A percentile compares a stretch with the other conserved stretches of the same genome.
Conservation (phyloP, 306 rosid genomes). For the Vigna radiata region DNA sequence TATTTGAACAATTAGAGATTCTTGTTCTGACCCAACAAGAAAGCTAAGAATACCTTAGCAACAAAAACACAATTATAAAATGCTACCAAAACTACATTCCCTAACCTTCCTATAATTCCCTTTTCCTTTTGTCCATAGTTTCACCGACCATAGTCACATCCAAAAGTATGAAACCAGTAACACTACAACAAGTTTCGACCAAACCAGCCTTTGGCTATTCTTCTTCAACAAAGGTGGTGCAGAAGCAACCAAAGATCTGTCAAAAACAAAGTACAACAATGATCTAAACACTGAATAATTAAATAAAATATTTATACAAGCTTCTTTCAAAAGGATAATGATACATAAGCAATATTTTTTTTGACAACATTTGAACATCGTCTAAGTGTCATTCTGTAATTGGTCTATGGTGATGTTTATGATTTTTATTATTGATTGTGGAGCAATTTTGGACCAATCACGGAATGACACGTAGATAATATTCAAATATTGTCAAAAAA, state of each 20-base stretch:
- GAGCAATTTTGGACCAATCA: too few relatives aligned
- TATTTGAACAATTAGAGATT: conserved; percentile 58
- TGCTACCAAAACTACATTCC: conserved; percentile 45
- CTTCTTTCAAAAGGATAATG: conserved; percentile 20
- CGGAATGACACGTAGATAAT: too few relatives aligned
- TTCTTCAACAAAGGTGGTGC: conserved; percentile 51
- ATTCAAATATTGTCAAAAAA: too few relatives aligned
- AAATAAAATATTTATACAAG: neutral
- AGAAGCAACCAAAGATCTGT: conserved; percentile 64
- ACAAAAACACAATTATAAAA: conserved; percentile 50
- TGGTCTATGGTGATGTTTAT: too few relatives aligned
- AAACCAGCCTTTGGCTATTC: conserved; percentile 36
- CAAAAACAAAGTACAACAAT: neutral
- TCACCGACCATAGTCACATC: conserved; percentile 51
- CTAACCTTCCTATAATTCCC: conserved; percentile 38
- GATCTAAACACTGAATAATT: neutral
- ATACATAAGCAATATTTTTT: too few relatives aligned
- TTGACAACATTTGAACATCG: too few relatives aligned
- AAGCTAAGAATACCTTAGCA: conserved; percentile 74
- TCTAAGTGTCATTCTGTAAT: too few relatives aligned
- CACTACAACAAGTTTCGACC: conserved; percentile 55
- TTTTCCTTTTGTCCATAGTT: conserved; percentile 25
- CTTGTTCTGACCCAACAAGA: conserved; percentile 67
- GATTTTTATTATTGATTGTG: too few relatives aligned
- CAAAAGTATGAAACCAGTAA: conserved; percentile 56